These are phyloP conservation scores for Aspergillus wentii DNA, from an alignment of 495 filamentous ascomycete genomes.

Conservation along the genomic window DNA sequence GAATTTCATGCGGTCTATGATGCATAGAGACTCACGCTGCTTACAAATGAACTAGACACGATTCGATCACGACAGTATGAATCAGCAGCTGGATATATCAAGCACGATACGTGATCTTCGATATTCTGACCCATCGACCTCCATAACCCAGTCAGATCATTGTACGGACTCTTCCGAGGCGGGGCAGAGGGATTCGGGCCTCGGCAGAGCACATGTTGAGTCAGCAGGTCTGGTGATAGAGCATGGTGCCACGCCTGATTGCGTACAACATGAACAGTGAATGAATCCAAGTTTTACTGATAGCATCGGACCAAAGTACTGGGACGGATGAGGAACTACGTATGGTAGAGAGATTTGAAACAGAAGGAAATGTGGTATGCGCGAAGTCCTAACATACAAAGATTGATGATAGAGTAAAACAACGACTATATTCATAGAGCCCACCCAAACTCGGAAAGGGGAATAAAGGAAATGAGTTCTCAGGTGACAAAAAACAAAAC, in stretches of 20 bases:
- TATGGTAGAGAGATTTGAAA: slow-evolving; percentile 10
- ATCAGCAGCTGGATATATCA: too few relatives aligned
- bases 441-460: slow-evolving; percentile 33
- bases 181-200: slow-evolving; percentile 18
- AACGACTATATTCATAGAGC: slow-evolving; percentile 44
- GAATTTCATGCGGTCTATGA: too few relatives aligned
- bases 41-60: too few relatives aligned
- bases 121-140: too few relatives aligned
- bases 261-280: too few relatives aligned
- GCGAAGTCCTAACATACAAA: slow-evolving; percentile 41
- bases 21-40: too few relatives aligned
- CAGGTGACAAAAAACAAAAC: slow-evolving; percentile 36
- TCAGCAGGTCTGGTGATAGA: slow-evolving; percentile 15
- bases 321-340: slow-evolving; percentile 1
- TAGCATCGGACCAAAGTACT: slow-evolving; percentile 5
- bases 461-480: slow-evolving; percentile 24
- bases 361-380: slow-evolving; percentile 36
- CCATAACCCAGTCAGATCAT: too few relatives aligned
- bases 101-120: too few relatives aligned
- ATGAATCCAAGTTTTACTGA: too few relatives aligned
- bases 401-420: slow-evolving; percentile 33
- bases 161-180: slow-evolving; percentile 9
- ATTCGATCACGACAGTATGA: too few relatives aligned
- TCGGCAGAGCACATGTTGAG: slow-evolving; percentile 21
- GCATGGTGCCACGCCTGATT: too few relatives aligned